phyloP scores from a whole-genome alignment of 257 asterid genomes.

The Rhazya stricta region DNA sequence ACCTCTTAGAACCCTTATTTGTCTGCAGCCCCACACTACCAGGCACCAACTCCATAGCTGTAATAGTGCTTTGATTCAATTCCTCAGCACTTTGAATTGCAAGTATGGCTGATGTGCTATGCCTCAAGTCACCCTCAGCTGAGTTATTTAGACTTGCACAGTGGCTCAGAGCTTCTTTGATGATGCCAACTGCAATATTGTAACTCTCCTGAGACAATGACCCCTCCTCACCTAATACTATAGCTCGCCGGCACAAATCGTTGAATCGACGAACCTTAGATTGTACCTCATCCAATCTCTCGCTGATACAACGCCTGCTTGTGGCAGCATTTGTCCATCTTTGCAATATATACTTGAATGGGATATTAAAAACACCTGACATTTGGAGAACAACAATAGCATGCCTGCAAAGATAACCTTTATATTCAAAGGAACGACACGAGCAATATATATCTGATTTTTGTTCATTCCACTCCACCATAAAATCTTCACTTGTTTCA shows the following conservation, averaged over 20 bases:
- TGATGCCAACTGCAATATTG: slow-evolving; percentile 52
- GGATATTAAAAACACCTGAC: slow-evolving; percentile 84
- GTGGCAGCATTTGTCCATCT: slow-evolving; percentile 94
- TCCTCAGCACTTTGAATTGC: slow-evolving; percentile 40
- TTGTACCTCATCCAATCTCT: slow-evolving; percentile 73
- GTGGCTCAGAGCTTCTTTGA: slow-evolving; percentile 59
- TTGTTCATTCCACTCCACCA: slow-evolving; percentile 66
- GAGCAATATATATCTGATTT: slow-evolving; percentile 59
- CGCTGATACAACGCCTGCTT: slow-evolving; percentile 55
- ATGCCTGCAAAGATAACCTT: slow-evolving; percentile 87
- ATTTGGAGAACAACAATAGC: slow-evolving; percentile 92
- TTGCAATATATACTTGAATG: slow-evolving; percentile 66
- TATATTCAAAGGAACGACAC: slow-evolving; percentile 66
- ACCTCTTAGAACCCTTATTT: slow-evolving; percentile 52
- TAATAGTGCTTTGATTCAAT: slow-evolving; percentile 27
- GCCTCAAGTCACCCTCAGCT: slow-evolving; percentile 35
- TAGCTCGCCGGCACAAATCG: slow-evolving; percentile 82
- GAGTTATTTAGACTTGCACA: slow-evolving; percentile 37
- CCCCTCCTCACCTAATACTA: slow-evolving; percentile 94
- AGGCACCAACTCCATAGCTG: slow-evolving; percentile 37
- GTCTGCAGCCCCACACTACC: slow-evolving; percentile 23
- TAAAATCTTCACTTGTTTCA: slow-evolving; percentile 52
- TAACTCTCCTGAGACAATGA: slow-evolving; percentile 80
- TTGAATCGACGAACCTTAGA: slow-evolving; percentile 74
- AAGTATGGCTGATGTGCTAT: slow-evolving; percentile 33